Evolutionary conservation across 257 asterid genomes (phyloP), one percentile per base, ranked within the genome.

Genomic region (Gardenia jasminoides): DNA sequence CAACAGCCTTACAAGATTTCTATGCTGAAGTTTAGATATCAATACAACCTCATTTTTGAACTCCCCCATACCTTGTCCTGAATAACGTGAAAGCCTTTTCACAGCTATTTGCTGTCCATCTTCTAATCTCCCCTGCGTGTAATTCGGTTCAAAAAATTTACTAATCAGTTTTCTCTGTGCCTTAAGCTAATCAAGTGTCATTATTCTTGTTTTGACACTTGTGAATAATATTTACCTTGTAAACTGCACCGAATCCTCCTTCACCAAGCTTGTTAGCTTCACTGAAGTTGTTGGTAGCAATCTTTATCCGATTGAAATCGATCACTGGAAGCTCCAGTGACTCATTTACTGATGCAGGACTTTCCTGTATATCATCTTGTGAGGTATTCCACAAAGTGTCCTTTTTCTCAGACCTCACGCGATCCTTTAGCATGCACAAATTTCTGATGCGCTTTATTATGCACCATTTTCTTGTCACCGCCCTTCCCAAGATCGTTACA

Each of bases 201-300:
- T 46, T 20, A 77, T 20, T 20, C n/a, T 62, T 12, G 65, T 12
- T 43, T 33, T 20, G 50, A 33, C 70, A 12, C 33, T 76, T 30
- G 73, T n/a, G 56, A 36, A 48, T 30, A 5, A 73, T 50, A 39
- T 31, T 56, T 76, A 83, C 82, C 86, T 83, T 81, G 69, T 76
- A 83, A 72, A 83, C 86, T 0, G 74, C 70, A 28, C 86, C 86
- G 74, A 83, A 80, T 65, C 86, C 86, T 66, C 86, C 86, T 59
- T 75, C 81, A 6, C 86, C 84, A 12, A 77, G 76, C 64, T 83
- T 80, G 76, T 83, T 80, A 19, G 79, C 79, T 33, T 30, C 69
- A 13, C 67, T 72, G 80, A 80, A 83, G 74, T 73, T 78, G 73
- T 80, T 54, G 44, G 86, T 83, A 43, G 84, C 82, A 24, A 70